Evolutionary conservation across 352 stramenopile genomes (phyloP), one percentile per base, ranked within the genome.

Genomic region (Phytophthora sp.): DNA sequence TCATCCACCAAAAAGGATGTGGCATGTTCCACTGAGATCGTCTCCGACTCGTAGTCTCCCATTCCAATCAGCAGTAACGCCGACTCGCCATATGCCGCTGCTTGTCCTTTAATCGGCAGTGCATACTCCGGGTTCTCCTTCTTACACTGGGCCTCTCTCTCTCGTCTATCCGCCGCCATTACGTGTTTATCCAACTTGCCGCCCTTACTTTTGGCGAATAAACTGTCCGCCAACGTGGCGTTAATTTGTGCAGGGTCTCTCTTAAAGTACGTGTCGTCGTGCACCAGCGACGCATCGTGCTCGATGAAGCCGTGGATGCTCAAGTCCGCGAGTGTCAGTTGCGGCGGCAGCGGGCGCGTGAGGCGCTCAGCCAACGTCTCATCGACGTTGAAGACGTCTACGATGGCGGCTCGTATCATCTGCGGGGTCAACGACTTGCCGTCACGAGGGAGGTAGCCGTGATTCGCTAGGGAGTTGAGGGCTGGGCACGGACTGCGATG

Each of bases 381-480:
- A 47, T 85, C 73, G 3, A 90, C 8, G 60, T 86, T 77, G 66
- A 78, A 88, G 23, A 90, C 79, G 1, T 82, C 42, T 13, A 80
- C 66, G 26, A 90, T 38, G 15, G 68, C 74, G 2, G 74, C 5
- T 23, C 69, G 71, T 7, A 92, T 58, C 13, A 86, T 35, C 16
- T 71, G 16, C 1, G 72, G 71, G 2, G 66, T 88, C 7, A 92
- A 15, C 3, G 70, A 44, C 57, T 89, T 92, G 56, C 81, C 81
- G 23, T 89, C 71, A 27, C 86, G 80, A 1, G 82, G 72, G 2
- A 93, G n/a, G 53, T 79, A 82, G 0, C 82, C 82, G 44, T 91
- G 82, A 52, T 93, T 94, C 3, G 85, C 83, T 11, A 94, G 65
- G 35, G 80, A 71, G 59, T 94, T 94, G 30, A 94, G 67, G 23